These are phyloP conservation scores for Dendrocalamus sinicus DNA, from an alignment of 176 grass and related monocot genomes.

Conservation along the genomic window DNA sequence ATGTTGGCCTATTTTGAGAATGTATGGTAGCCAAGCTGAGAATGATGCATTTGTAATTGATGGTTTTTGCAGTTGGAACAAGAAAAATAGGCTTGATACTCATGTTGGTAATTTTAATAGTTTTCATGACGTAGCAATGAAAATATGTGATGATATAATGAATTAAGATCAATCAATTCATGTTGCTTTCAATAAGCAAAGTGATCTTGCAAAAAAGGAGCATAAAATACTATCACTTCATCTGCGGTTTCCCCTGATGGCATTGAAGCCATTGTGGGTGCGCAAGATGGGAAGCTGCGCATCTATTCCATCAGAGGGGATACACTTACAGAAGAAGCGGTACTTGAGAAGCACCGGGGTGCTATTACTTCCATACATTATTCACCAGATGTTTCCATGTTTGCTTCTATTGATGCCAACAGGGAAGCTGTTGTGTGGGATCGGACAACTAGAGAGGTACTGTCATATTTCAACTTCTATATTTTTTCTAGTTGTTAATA, in stretches of 20 bases:
- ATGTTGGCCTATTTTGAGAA: too few relatives aligned
- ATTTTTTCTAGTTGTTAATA: not conserved
- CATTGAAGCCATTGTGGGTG: constrained; percentile 82
- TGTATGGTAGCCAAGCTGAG: too few relatives aligned
- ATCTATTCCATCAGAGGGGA: constrained; percentile 77
- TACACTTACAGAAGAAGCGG: constrained; percentile 73
- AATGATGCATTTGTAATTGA: too few relatives aligned
- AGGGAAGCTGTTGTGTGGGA: constrained; percentile 99
- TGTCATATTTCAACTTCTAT: not conserved
- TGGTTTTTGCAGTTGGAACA: too few relatives aligned
- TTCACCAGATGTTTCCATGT: constrained; percentile 94
- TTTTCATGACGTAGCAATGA: too few relatives aligned
- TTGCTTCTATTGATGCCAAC: constrained; percentile 86
- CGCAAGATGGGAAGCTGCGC: constrained; percentile 86
- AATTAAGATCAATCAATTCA: too few relatives aligned
- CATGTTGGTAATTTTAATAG: too few relatives aligned
- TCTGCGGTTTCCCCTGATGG: constrained; percentile 82
- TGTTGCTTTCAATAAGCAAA: too few relatives aligned
- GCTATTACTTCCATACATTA: constrained; percentile 86
- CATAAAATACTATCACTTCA: constrained; percentile 59
- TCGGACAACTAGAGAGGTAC: constrained; percentile 79
- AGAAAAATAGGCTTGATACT: too few relatives aligned
- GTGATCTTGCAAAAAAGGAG: too few relatives aligned
- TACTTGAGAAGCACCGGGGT: constrained; percentile 92
- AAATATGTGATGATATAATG: too few relatives aligned